These are phyloP conservation scores for Fagopyrum tataricum DNA, from an alignment of 148 eudicot species.

Conservation along the genomic window DNA sequence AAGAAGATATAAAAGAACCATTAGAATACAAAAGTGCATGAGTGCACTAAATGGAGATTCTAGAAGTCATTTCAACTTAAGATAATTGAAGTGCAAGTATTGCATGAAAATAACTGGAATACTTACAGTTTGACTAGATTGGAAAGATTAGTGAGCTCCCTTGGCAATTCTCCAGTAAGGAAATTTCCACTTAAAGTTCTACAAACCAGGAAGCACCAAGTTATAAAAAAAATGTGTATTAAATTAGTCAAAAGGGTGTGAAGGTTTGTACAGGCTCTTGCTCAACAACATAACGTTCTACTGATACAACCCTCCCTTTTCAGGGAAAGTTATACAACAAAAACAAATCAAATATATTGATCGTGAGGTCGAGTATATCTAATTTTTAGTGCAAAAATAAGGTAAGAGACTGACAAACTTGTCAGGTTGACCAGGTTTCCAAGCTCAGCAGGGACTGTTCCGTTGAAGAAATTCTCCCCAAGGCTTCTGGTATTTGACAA, in stretches of 20 bases:
- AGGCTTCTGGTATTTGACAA: conserved; percentile 31
- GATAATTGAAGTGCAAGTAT: background rate
- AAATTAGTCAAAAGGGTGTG: background rate
- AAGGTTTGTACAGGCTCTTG: background rate
- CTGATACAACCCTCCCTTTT: background rate
- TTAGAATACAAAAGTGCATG: background rate
- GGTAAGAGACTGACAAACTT: conserved; percentile 22
- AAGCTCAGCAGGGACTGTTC: conserved; percentile 41
- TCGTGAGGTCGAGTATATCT: background rate
- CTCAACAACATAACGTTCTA: background rate
- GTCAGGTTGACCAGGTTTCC: conserved; percentile 35
- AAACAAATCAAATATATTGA: background rate
- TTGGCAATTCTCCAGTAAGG: conserved; percentile 2
- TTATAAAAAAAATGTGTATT: background rate
- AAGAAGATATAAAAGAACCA: background rate
- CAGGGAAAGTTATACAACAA: background rate
- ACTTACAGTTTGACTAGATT: background rate
- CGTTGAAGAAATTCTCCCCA: conserved; percentile 36
- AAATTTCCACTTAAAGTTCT: conserved; percentile 6
- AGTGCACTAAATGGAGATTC: background rate
- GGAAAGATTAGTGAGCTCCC: conserved; percentile 8
- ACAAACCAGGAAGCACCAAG: background rate
- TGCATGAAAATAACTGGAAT: background rate
- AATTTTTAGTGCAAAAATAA: background rate
- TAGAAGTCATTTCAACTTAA: background rate